Conservation (phyloP, 164 flowering plant species). For the Sextonia rubra region DNA sequence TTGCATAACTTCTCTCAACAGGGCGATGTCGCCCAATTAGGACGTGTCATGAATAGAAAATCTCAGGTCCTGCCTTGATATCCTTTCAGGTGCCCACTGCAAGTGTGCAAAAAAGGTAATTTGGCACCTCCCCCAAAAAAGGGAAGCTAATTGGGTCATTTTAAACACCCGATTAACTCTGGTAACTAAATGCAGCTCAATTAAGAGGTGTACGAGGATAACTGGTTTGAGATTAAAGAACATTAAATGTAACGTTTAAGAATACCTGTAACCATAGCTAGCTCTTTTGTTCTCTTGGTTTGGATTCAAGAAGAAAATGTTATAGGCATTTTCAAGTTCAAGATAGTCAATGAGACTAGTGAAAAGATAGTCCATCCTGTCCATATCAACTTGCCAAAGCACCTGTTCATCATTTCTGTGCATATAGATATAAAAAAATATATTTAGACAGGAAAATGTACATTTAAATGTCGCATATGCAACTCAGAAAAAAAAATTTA, state of each 20-base stretch:
- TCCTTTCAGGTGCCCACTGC: too few relatives aligned
- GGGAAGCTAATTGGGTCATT: neutral
- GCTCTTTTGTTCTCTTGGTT: conserved; percentile 43
- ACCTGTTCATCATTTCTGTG: conserved; percentile 49
- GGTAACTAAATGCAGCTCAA: neutral
- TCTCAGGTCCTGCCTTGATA: too few relatives aligned
- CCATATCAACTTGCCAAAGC: conserved; percentile 89
- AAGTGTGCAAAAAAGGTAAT: too few relatives aligned
- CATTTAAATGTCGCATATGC: neutral
- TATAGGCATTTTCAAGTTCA: conserved; percentile 78
- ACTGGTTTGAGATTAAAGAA: neutral
- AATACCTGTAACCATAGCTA: conserved; percentile 81
- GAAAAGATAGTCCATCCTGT: conserved; percentile 68
- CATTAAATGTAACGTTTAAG: too few relatives aligned
- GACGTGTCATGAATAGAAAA: too few relatives aligned
- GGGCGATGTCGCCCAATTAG: too few relatives aligned
- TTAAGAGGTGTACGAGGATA: neutral
- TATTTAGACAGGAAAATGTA: neutral
- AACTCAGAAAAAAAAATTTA: neutral
- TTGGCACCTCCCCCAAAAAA: neutral
- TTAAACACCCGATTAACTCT: neutral
- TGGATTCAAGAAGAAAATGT: conserved; percentile 82
- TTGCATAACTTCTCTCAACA: too few relatives aligned
- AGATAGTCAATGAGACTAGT: conserved; percentile 76
- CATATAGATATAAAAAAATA: neutral